Evolutionary conservation across 306 rosid genomes (phyloP), one percentile per base, ranked within the genome.

Genomic region (Rubus parviflorus): DNA sequence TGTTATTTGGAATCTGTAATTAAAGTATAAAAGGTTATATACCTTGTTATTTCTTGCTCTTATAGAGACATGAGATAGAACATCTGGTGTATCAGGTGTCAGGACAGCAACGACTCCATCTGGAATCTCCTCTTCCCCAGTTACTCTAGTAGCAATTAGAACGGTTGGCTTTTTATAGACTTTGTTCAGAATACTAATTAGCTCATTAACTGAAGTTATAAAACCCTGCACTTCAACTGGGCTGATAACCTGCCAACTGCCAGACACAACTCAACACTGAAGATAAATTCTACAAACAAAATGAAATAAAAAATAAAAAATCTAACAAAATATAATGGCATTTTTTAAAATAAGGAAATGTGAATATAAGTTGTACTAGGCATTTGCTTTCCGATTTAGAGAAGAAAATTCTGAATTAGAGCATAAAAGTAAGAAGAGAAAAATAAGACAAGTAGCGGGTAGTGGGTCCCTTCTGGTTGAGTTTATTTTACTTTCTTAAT

Each of bases 171-270:
- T 76, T 73, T 52, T 69, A 48, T 49, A 80, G 56, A 77, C 70
- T 77, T 77, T 80, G 64, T 64, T 80, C 40, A 68, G 84, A 62
- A 35, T 70, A 30, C 74, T 61, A 22, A 20, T 52, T 60, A 84
- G 71, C 15, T 77, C 87, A 73, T 73, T 47, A 37, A 84, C 80
- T 4, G 22, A 72, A 30, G 63, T 43, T 60, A 84, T 71, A 80
- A 72, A 22, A 25, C 87, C 87, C 73, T 53, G 51, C 54, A 61
- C 84, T 67, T 84, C 87, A 48, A 67, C 84, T 43, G 84, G 82
- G 76, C 79, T 80, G 52, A 83, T 76, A 68, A 80, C 70, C 79
- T 84, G 87, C 87, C 84, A 84, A 76, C 84, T 83, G 79, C 65
- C 45, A 25, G 43, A 63, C 35, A 62, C 69, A 71, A 10, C 47